These are phyloP conservation scores for Penicillium sumatraense DNA, from an alignment of 2,329 filamentous ascomycete species.

Conservation along the genomic window DNA sequence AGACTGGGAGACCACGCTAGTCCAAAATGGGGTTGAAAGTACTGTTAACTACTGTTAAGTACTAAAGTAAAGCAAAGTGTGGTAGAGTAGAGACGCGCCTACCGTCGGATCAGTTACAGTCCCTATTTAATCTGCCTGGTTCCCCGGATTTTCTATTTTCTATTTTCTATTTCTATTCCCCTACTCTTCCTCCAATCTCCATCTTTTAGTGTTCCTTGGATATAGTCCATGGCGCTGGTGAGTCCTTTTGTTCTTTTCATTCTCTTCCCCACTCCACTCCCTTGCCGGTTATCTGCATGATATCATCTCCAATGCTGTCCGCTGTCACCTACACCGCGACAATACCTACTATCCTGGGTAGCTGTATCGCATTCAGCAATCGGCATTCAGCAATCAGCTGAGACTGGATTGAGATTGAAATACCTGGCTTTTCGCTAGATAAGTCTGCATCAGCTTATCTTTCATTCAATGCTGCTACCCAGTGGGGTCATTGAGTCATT, in stretches of 20 bases:
- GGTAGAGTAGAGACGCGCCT: slow-evolving; percentile 3
- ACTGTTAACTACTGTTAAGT: too few species aligned
- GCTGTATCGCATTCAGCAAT: background rate
- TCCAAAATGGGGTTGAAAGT: too few species aligned
- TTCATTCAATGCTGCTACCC: too few species aligned
- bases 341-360: background rate
- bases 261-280: background rate
- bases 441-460: slow-evolving; percentile 1
- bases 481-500: background rate
- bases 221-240: slow-evolving; percentile 29
- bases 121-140: slow-evolving; percentile 23
- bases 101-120: slow-evolving; percentile 9
- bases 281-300: slow-evolving; percentile 6
- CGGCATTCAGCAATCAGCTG: background rate
- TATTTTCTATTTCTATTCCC: too few species aligned
- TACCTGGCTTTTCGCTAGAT: too few species aligned
- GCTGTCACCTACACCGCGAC: background rate
- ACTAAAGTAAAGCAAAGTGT: too few species aligned
- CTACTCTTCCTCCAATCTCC: background rate
- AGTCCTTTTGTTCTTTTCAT: slow-evolving; percentile 14
- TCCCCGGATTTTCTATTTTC: slow-evolving; percentile 29
- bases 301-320: background rate
- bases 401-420: too few species aligned
- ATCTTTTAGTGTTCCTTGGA: slow-evolving; percentile 2
- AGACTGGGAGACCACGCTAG: too few species aligned